Base-by-base conservation (phyloP, 176 grass and related monocot species). In the Chloris gayana region DNA sequence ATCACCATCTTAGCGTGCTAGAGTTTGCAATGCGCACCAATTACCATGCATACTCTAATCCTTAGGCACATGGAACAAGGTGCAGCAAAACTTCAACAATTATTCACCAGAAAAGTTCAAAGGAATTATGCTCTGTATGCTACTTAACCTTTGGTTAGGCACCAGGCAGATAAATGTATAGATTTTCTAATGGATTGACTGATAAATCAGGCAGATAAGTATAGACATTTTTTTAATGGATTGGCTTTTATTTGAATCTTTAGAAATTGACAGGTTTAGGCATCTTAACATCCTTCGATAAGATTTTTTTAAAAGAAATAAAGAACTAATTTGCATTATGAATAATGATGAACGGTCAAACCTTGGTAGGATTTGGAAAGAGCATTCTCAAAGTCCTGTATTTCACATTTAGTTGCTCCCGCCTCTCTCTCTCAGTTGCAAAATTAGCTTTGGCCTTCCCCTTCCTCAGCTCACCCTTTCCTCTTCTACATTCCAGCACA, bases 381-480 rank as follows among this genome's bases (percentile, higher is more conserved):
- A 97, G 89, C 58, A 70, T 81, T 79, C 83, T 91, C 37, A 97
- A 75, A 39, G 84, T 88, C 56, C 65, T 79, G 72, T 86, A 97
- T 69, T 97, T 97, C 83, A 93, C 94, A 86, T 97, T 97, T 77
- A 91, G 81, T 84, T 97, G 94, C 47, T 93, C 94, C 73, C 94
- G 80, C 80, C 94, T 91, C 80, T 97, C 91, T 57, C 89, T 90
- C 87, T 97, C 94, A 18, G 94, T 93, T 60, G 94, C 94, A 39
- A 91, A 97, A 58, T 86, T 97, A 26, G 84, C 67, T 82, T 93
- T 97, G 30, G 69, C 94, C 76, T 89, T 89, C 2, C 86, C 84
- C 76, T 87, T 93, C 4, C 67, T 38, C 4, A 86, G 75, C 76
- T 83, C 72, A 72, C 71, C 69, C 65, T 89, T 93, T 21, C 78